Evolutionary conservation across 768 basidiomycete species (phyloP), one percentile per base, ranked within the genome.

Genomic region (Boletus fagicola): DNA sequence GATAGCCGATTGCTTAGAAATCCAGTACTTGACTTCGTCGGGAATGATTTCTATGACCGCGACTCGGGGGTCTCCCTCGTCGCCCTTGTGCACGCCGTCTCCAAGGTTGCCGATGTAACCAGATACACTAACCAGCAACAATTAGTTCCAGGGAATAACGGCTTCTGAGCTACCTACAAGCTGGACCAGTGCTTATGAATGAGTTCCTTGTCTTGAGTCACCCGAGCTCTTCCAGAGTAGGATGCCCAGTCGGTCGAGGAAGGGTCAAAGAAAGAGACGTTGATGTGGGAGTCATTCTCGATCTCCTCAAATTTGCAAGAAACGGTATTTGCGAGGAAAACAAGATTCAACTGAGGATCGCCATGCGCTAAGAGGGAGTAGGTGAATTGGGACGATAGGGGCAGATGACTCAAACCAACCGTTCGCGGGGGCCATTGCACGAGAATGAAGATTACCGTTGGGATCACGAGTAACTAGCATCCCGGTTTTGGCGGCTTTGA

Each of bases 91-190:
- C 7, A 88, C 74, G 18, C 90, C 90, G 61, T 96, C 93, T 33
- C 86, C 86, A 53, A 94, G 77, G 67, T 96, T 88, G 38, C 90
- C 92, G 64, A 95, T 95, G 80, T 92, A 97, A 0, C 86, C 88
- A 10, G 80, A 70, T 33, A 83, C 77, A 3, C 88, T 90, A 48
- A 22, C 47, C 46, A 47, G 38, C 3, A 42, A 20, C 4, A 18
- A 48, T 62, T 39, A 56, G 43, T 55, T 16, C 49, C 13, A 30
- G 20, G 13, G 35, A 30, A 40, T 28, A 38, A 30, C 15, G 22
- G 38, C 18, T 57, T 55, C n/a, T 12, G 47, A 16, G 9, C 6
- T 24, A 71, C 78, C 53, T 24, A 83, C 86, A 72, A 68, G 59
- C 75, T 62, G n/a, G 75, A 83, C 84, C 85, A 92, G 53, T 86